Evolutionary conservation across 495 filamentous ascomycete species (phyloP).

Genomic region (Tuber microsphaerosporum): DNA sequence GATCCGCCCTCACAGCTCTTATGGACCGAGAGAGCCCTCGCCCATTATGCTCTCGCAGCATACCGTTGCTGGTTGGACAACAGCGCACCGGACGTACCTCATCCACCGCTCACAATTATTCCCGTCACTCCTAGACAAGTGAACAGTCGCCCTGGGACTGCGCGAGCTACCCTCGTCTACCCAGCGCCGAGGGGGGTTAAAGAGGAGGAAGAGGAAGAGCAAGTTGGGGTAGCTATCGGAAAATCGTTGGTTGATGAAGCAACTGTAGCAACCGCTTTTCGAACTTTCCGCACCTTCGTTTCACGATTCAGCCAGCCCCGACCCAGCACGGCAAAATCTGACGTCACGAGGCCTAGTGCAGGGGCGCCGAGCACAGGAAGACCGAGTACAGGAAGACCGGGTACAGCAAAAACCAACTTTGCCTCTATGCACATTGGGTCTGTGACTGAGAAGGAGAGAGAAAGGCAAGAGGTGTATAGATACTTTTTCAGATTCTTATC

Average conservation of each 20-base stretch:
- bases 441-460: constrained; percentile 15
- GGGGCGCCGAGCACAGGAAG: constrained; percentile 57
- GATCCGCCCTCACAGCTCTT: constrained; percentile 18
- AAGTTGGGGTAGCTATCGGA: constrained; percentile 30
- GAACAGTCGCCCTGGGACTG: constrained; percentile 1
- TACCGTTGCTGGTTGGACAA: constrained; percentile 40
- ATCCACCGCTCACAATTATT: constrained; percentile 42
- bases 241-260: constrained; percentile 31
- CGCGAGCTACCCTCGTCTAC: neutral
- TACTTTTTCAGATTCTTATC: constrained; percentile 37
- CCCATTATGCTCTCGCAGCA: constrained; percentile 36
- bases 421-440: constrained; percentile 41
- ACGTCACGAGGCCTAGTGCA: constrained; percentile 32
- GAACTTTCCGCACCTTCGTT: constrained; percentile 33
- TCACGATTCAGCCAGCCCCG: constrained; percentile 18
- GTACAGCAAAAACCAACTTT: constrained; percentile 5
- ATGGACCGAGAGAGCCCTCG: constrained; percentile 39
- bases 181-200: neutral
- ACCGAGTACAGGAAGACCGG: constrained; percentile 33
- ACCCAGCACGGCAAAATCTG: constrained; percentile 12
- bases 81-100: constrained; percentile 46
- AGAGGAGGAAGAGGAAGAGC: constrained; percentile 21
- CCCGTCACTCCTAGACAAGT: constrained; percentile 30
- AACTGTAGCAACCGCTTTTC: constrained; percentile 35
- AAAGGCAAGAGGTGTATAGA: constrained; percentile 35